These are phyloP conservation scores for Globisporangium nodosum DNA, from an alignment of 352 stramenopile species.

Conservation along the genomic window DNA sequence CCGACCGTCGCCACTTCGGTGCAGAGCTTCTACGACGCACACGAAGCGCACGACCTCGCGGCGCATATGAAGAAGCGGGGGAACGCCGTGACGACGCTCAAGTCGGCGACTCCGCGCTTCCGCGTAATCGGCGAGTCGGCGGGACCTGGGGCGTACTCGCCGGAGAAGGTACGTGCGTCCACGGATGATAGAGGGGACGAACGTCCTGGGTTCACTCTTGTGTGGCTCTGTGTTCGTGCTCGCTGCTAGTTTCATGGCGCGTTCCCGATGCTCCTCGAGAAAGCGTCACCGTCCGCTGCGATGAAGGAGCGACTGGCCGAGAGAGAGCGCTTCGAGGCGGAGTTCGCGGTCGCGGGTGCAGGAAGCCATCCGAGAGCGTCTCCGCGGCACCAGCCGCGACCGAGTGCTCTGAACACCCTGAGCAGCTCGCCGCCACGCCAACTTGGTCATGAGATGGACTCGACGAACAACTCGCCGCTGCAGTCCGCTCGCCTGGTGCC, in stretches of 20 bases:
- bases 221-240: neutral
- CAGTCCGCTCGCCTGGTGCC: conserved; percentile 26
- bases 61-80: conserved; percentile 23
- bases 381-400: no score
- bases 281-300: conserved; percentile 20
- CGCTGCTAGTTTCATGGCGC: conserved; percentile 32
- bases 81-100: conserved; percentile 29
- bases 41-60: conserved; percentile 30
- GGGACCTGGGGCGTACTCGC: conserved; percentile 39
- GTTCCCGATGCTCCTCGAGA: conserved; percentile 38
- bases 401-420: neutral
- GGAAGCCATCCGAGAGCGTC: neutral
- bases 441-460: neutral
- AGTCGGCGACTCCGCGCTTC: conserved; percentile 49
- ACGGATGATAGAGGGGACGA: no score
- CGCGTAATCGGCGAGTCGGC: conserved; percentile 3
- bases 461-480: conserved; percentile 8
- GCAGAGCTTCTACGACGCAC: conserved; percentile 38
- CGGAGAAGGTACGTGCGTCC: conserved; percentile 26
- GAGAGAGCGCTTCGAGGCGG: conserved; percentile 17
- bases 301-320: conserved; percentile 20
- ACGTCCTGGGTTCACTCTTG: no score
- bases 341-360: conserved; percentile 20
- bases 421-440: neutral
- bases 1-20: conserved; percentile 33